These are phyloP conservation scores for Globisporangium polare DNA, from an alignment of 352 stramenopile genomes.

Conservation along the genomic window DNA sequence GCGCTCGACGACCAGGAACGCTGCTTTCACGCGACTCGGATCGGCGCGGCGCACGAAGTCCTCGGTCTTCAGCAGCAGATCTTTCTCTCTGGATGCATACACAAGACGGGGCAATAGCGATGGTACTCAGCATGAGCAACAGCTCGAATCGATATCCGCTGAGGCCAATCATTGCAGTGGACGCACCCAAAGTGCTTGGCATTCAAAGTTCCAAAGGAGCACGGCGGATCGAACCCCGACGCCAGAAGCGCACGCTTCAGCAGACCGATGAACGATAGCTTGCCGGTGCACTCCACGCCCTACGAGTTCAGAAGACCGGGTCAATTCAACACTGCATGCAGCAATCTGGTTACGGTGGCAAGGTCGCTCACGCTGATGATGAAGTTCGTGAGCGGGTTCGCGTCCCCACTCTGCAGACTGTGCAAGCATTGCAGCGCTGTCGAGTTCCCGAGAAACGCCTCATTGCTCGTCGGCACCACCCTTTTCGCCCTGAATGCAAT, in stretches of 20 bases:
- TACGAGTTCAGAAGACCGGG: too few relatives aligned
- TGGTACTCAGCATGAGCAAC: background rate
- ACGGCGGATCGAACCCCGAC: conserved; percentile 17
- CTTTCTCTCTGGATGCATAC: conserved; percentile 27
- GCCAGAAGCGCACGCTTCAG: conserved; percentile 27
- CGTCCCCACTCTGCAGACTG: conserved; percentile 11
- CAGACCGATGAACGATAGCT: conserved; percentile 44
- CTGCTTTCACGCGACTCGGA: conserved; percentile 15
- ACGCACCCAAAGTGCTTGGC: conserved; percentile 34
- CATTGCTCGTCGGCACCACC: conserved; percentile 28
- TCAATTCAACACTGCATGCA: too few relatives aligned
- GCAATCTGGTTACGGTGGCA: too few relatives aligned
- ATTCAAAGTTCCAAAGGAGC: conserved; percentile 32
- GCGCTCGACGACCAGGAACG: conserved; percentile 51
- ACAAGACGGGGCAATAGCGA: background rate
- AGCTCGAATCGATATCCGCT: background rate
- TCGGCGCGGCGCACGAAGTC: conserved; percentile 22
- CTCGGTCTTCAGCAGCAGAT: conserved; percentile 37
- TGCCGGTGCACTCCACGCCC: conserved; percentile 45
- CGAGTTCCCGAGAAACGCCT: conserved; percentile 49
- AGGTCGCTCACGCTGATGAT: conserved; percentile 51
- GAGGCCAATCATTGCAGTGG: conserved; percentile 7
- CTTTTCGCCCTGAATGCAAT: conserved; percentile 26
- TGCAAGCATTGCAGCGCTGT: conserved; percentile 26
- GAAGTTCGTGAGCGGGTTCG: conserved; percentile 39